Evolutionary conservation across 2,329 filamentous ascomycete genomes (phyloP).

Genomic region (Verticillium isaacii): DNA sequence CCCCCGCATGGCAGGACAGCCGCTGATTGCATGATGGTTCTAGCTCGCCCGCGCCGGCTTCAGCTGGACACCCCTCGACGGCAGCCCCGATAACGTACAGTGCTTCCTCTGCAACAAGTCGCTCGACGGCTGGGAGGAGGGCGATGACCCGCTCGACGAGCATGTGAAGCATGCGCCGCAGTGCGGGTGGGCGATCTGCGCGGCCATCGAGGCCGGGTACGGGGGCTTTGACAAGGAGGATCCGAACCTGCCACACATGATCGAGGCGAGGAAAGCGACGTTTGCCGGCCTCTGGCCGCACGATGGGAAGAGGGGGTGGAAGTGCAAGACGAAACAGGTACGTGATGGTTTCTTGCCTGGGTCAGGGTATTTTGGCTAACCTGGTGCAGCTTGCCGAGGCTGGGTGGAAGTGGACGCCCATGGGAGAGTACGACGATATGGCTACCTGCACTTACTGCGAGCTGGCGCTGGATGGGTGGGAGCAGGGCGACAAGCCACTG

Average conservation of each 20-base stretch:
- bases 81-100: conserved; percentile 78
- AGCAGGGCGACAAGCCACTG: conserved; percentile 84
- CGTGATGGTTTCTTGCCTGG: conserved; percentile 12
- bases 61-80: conserved; percentile 72
- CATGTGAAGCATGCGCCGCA: conserved; percentile 77
- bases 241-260: conserved; percentile 66
- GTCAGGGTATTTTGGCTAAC: not conserved
- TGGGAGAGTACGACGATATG: conserved; percentile 77
- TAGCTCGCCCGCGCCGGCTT: conserved; percentile 90
- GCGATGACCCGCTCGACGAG: conserved; percentile 78
- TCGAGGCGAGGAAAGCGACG: conserved; percentile 73
- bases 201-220: conserved; percentile 55
- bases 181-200: conserved; percentile 83
- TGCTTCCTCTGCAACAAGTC: conserved; percentile 85
- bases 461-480: conserved; percentile 89
- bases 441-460: conserved; percentile 89
- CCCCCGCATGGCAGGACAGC: too few species aligned
- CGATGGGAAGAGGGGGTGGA: conserved; percentile 81
- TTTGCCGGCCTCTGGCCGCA: conserved; percentile 88
- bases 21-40: conserved; percentile 3
- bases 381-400: conserved; percentile 70
- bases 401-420: conserved; percentile 92
- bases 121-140: conserved; percentile 87
- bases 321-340: conserved; percentile 85
- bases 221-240: conserved; percentile 65